Percentiles rank a stretch among this genome's conserved stretches.
phyloP scores from a whole-genome alignment of 441 rosid genomes.

The Arabidopsis hybrid region DNA sequence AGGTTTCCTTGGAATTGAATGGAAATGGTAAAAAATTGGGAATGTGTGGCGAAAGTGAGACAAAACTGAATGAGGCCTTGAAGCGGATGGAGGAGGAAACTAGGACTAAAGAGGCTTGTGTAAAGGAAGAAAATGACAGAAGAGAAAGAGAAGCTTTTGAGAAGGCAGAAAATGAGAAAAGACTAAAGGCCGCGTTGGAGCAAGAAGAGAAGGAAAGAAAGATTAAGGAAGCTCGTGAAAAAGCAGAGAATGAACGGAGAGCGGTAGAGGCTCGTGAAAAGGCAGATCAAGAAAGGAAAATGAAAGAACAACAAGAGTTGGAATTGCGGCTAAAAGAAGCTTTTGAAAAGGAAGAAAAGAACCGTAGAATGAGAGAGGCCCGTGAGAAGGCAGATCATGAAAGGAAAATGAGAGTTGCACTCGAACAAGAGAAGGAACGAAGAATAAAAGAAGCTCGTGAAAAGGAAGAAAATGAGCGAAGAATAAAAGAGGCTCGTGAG shows the following conservation, averaged over 20 bases:
- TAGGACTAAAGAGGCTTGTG: constrained; percentile 42
- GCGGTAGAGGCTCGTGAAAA: constrained; percentile 42
- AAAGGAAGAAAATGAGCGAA: constrained; percentile 51
- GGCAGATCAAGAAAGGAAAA: constrained; percentile 53
- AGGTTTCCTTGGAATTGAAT: constrained; percentile 39
- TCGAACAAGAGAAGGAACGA: constrained; percentile 49
- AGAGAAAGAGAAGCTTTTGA: constrained; percentile 46
- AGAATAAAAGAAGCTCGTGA: constrained; percentile 46
- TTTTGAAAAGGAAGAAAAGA: constrained; percentile 49
- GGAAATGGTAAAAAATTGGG: constrained; percentile 39
- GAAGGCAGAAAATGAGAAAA: constrained; percentile 49
- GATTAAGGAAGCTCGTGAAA: constrained; percentile 44
- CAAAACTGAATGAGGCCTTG: constrained; percentile 49
- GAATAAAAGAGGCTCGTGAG: constrained; percentile 50
- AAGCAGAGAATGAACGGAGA: constrained; percentile 50
- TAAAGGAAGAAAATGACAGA: constrained; percentile 48
- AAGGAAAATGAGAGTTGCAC: constrained; percentile 46
- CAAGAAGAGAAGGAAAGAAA: constrained; percentile 50
- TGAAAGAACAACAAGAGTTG: constrained; percentile 46
- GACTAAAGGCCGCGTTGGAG: constrained; percentile 47
- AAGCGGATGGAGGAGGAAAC: constrained; percentile 53
- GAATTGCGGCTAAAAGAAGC: constrained; percentile 47
- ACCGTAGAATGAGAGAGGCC: constrained; percentile 45
- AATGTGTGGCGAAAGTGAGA: constrained; percentile 41
- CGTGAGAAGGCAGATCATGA: constrained; percentile 51